Conservation (phyloP, 2,329 filamentous ascomycete species). For the Phaeosphaeria sp. region DNA sequence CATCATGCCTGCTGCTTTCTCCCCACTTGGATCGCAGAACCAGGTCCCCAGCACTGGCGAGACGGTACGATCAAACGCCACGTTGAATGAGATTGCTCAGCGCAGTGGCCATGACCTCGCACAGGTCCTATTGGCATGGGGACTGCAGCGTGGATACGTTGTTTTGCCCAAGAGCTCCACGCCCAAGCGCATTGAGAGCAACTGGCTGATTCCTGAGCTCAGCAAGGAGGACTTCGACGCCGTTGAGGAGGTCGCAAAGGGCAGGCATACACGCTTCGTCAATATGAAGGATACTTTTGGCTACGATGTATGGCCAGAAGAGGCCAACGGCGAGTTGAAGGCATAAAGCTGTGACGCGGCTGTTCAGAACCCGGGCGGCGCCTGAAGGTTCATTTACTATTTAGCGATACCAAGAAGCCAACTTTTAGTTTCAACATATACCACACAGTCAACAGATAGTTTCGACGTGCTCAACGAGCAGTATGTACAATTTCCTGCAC, state of each 20-base stretch:
- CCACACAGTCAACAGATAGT: conserved; percentile 14
- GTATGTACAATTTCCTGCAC: background rate
- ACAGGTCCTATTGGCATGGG: conserved; percentile 85
- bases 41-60: conserved; percentile 73
- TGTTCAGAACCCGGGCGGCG: background rate
- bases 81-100: conserved; percentile 69
- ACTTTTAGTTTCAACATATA: conserved; percentile 12
- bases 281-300: conserved; percentile 86
- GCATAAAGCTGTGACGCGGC: conserved; percentile 14
- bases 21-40: conserved; percentile 73
- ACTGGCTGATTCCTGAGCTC: conserved; percentile 68
- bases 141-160: conserved; percentile 72
- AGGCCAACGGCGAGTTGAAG: conserved; percentile 41
- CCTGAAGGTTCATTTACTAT: conserved; percentile 11
- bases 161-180: conserved; percentile 53
- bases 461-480: background rate
- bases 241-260: conserved; percentile 68
- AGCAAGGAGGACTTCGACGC: conserved; percentile 61
- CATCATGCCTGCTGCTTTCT: conserved; percentile 70
- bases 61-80: conserved; percentile 71
- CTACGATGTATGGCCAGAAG: conserved; percentile 66
- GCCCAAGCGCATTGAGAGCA: conserved; percentile 58
- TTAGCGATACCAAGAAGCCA: conserved; percentile 32
- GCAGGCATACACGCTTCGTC: conserved; percentile 73
- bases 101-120: conserved; percentile 78